A percentile compares a stretch with the other conserved stretches of the same genome.
Evolutionary conservation across 129 eudicot species (phyloP).

Genomic region (Scalesia atractyloides): DNA sequence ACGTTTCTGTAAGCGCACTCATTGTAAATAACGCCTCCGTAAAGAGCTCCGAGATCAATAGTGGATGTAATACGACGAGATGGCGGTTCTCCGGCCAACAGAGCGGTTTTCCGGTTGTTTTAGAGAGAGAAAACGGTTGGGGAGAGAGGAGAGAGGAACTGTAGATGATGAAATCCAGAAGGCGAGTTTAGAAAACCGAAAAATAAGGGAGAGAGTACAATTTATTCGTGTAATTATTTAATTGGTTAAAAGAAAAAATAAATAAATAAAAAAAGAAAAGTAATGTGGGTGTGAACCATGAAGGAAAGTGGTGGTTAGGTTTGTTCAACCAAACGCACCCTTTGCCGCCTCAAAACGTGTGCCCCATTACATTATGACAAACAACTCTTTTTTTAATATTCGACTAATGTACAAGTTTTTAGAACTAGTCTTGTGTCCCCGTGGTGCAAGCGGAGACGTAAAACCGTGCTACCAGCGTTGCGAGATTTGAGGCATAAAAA

Average conservation of each 20-base stretch:
- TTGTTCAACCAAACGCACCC: constrained; percentile 83
- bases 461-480: too few relatives aligned
- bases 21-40: constrained; percentile 18
- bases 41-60: constrained; percentile 5
- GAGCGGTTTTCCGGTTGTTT: neutral
- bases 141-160: constrained; percentile 42
- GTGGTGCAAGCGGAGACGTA: too few relatives aligned
- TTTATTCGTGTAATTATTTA: constrained; percentile 37
- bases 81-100: constrained; percentile 30
- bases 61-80: neutral
- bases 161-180: constrained; percentile 46
- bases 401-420: neutral
- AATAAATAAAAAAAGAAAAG: constrained; percentile 7
- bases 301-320: constrained; percentile 80
- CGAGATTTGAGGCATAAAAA: too few relatives aligned
- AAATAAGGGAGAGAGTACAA: constrained; percentile 49
- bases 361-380: constrained; percentile 32
- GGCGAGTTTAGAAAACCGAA: constrained; percentile 53
- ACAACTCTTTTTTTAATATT: constrained; percentile 28
- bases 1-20: constrained; percentile 12
- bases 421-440: too few relatives aligned
- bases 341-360: constrained; percentile 56
- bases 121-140: constrained; percentile 14
- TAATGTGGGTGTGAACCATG: constrained; percentile 53
- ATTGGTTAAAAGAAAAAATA: neutral